Conservation (phyloP, 208 protist genomes). For the Trypanosoma lewisi region DNA sequence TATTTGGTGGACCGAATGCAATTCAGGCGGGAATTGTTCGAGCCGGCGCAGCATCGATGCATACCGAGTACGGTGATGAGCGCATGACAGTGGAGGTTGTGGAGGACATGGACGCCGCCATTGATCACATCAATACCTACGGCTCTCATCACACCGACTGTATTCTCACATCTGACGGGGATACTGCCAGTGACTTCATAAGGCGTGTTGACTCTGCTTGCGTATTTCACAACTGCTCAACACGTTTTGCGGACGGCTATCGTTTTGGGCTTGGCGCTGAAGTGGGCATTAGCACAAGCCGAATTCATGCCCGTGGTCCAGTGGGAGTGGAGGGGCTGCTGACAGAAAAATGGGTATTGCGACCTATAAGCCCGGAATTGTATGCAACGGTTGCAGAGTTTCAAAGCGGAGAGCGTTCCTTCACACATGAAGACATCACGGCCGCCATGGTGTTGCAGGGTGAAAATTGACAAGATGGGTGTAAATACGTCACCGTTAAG, state of each 20-base stretch:
- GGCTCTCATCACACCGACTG: slow-evolving; percentile 89
- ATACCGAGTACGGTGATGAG: slow-evolving; percentile 66
- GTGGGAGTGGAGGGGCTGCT: slow-evolving; percentile 92
- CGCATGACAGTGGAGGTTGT: slow-evolving; percentile 35
- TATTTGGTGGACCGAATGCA: slow-evolving; percentile 46
- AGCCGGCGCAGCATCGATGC: slow-evolving; percentile 29
- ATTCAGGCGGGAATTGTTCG: slow-evolving; percentile 20
- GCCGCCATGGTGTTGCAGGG: not conserved
- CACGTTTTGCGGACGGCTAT: slow-evolving; percentile 90
- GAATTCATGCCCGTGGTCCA: slow-evolving; percentile 91
- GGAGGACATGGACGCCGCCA: slow-evolving; percentile 53
- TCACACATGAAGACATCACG: slow-evolving; percentile 40
- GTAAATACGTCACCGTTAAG: too few species aligned
- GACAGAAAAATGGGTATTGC: slow-evolving; percentile 66
- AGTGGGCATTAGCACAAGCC: slow-evolving; percentile 89
- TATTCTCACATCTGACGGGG: slow-evolving; percentile 74
- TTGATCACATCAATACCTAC: slow-evolving; percentile 86
- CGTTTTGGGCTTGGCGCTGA: slow-evolving; percentile 93
- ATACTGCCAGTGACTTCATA: slow-evolving; percentile 47
- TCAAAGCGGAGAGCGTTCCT: slow-evolving; percentile 39
- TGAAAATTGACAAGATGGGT: not conserved
- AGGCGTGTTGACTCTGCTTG: slow-evolving; percentile 81
- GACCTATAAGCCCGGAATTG: slow-evolving; percentile 17
- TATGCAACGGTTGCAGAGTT: slow-evolving; percentile 55
- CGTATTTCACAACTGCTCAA: slow-evolving; percentile 92